phyloP scores from a whole-genome alignment of 208 protist genomes.

The Porcisia deanei region DNA sequence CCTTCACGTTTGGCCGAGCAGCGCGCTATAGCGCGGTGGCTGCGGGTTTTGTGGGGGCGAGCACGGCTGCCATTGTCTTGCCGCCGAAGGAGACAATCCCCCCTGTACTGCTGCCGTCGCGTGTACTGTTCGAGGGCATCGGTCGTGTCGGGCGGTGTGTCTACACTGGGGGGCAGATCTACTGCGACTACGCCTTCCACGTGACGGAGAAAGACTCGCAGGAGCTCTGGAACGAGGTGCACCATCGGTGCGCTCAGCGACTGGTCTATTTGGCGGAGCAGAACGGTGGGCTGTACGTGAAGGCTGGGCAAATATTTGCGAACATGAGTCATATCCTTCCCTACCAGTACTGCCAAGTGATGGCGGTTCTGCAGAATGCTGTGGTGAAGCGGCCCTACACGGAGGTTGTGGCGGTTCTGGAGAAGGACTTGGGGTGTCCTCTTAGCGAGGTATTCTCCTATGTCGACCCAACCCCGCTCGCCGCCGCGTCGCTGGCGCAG shows the following conservation, averaged over 20 bases:
- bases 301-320: slow-evolving; percentile 94
- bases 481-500: slow-evolving; percentile 90
- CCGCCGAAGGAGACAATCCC: slow-evolving; percentile 79
- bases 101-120: slow-evolving; percentile 51
- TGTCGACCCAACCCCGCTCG: slow-evolving; percentile 76
- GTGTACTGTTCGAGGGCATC: slow-evolving; percentile 81
- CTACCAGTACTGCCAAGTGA: slow-evolving; percentile 81
- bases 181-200: slow-evolving; percentile 74
- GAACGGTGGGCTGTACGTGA: slow-evolving; percentile 95
- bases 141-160: slow-evolving; percentile 80
- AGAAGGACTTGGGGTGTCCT: slow-evolving; percentile 54
- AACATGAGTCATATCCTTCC: slow-evolving; percentile 94
- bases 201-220: slow-evolving; percentile 41
- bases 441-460: slow-evolving; percentile 61
- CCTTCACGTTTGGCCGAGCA: slow-evolving; percentile 13
- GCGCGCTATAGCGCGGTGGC: slow-evolving; percentile 31
- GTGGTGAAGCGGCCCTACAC: slow-evolving; percentile 72
- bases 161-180: slow-evolving; percentile 59
- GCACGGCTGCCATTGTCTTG: slow-evolving; percentile 41
- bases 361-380: slow-evolving; percentile 82
- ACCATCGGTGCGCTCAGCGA: slow-evolving; percentile 72
- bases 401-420: slow-evolving; percentile 81
- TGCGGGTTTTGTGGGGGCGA: slow-evolving; percentile 19
- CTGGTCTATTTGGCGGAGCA: slow-evolving; percentile 78
- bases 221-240: slow-evolving; percentile 74